phyloP scores from a whole-genome alignment of 2,329 filamentous ascomycete genomes.

The Trichoderma hamatum region DNA sequence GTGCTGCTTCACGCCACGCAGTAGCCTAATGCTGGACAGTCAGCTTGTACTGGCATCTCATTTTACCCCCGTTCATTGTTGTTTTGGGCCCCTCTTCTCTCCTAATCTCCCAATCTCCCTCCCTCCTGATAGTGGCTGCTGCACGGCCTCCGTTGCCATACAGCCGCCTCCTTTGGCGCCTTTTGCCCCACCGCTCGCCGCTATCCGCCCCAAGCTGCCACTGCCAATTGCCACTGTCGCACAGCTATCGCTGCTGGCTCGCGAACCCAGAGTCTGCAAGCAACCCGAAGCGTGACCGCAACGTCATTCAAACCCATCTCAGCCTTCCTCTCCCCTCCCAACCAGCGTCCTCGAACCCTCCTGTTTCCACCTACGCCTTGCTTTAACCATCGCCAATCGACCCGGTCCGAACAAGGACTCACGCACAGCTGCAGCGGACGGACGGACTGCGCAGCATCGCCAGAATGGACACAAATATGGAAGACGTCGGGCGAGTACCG shows the following conservation, averaged over 20 bases:
- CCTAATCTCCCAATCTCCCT: neutral
- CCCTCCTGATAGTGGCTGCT: neutral
- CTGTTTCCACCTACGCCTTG: neutral
- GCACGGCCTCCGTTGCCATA: neutral
- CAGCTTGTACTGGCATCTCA: neutral
- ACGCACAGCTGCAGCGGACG: neutral
- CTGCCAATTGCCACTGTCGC: slow-evolving; percentile 27
- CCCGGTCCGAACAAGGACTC: neutral
- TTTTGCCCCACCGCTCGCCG: slow-evolving; percentile 5
- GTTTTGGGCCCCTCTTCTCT: slow-evolving; percentile 4
- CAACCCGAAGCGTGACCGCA: slow-evolving; percentile 33
- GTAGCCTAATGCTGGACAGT: neutral
- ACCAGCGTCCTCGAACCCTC: neutral
- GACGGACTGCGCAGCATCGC: slow-evolving; percentile 17
- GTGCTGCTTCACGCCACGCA: neutral
- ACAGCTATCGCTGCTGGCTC: slow-evolving; percentile 26
- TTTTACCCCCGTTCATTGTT: slow-evolving; percentile 3
- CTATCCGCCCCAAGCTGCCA: slow-evolving; percentile 2
- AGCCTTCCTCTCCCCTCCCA: slow-evolving; percentile 25
- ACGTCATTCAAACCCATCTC: slow-evolving; percentile 35
- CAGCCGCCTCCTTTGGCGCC: slow-evolving; percentile 8
- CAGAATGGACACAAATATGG: slow-evolving; percentile 96
- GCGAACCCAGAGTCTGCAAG: slow-evolving; percentile 25
- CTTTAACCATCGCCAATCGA: neutral
- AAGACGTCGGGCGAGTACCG: slow-evolving; percentile 88